These are phyloP conservation scores for Rhodotorula sp. DNA, from an alignment of 1,284 basidiomycete species.

Conservation along the genomic window DNA sequence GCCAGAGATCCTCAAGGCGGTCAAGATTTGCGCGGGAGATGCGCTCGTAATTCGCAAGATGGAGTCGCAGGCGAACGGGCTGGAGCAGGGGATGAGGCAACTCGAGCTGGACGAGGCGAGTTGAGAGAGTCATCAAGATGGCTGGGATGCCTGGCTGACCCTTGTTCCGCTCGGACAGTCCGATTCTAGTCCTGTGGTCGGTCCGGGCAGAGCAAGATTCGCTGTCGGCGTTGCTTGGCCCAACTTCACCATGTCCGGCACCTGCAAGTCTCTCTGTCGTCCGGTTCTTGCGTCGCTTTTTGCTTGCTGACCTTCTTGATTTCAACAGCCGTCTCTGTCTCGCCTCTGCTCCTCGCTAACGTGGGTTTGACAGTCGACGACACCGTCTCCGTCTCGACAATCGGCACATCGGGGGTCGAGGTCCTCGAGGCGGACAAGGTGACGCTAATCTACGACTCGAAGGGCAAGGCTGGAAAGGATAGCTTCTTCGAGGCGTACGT, in stretches of 20 bases:
- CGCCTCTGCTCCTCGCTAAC: constrained; percentile 38
- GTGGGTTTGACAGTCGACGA: constrained; percentile 33
- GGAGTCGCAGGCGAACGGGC: constrained; percentile 53
- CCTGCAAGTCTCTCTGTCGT: constrained; percentile 6
- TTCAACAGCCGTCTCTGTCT: constrained; percentile 30
- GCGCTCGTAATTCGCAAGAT: constrained; percentile 59
- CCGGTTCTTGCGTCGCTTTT: neutral
- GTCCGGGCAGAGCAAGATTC: constrained; percentile 9
- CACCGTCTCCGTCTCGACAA: constrained; percentile 31
- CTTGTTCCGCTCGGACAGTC: neutral
- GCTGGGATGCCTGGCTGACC: neutral
- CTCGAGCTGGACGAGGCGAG: constrained; percentile 30
- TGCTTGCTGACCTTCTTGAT: neutral
- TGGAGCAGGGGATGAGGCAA: constrained; percentile 29
- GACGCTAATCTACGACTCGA: constrained; percentile 32
- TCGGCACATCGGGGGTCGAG: constrained; percentile 33
- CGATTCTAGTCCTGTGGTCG: neutral
- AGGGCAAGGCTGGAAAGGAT: constrained; percentile 42
- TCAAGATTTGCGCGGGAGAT: constrained; percentile 69
- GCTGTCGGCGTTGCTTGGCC: constrained; percentile 46
- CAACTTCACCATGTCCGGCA: constrained; percentile 41
- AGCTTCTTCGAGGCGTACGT: constrained; percentile 52
- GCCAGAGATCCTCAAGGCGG: constrained; percentile 62
- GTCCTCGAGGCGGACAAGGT: constrained; percentile 44
- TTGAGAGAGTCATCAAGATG: neutral